Base-by-base conservation (phyloP, 768 basidiomycete genomes). In the Boletus rubroflammeus region DNA sequence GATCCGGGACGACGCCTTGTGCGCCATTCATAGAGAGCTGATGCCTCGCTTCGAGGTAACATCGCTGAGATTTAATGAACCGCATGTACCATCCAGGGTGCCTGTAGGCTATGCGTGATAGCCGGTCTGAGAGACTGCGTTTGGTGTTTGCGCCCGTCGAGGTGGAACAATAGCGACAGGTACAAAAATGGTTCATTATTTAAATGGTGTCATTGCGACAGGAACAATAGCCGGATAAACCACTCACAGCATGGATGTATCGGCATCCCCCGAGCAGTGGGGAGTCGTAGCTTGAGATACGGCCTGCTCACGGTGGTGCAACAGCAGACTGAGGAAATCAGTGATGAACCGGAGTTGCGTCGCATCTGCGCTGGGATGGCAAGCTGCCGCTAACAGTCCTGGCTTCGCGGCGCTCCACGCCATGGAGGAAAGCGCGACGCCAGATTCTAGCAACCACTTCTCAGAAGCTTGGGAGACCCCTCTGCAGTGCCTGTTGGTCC, bases 331-430 rank as follows among this genome's bases (percentile, higher is more conserved):
- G 51, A 80, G 60, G 43, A 84, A 76, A 55, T 85, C 81, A 31
- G 77, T 73, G 47, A 80, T 67, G 34, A 83, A 70, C 31, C 74
- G 70, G 23, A 88, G 68, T 63, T 86, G 85, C 0, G 81, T 69
- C 8, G 72, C 68, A 60, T 85, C 85, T 58, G 78, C 81, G 2
- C 70, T 76, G 8, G 86, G 85, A 59, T 81, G 80, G 60, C 82
- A 84, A 2, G 84, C 73, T 2, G 82, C 74, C 1, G 81, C 82
- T 28, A 85, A 73, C 23, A 88, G 69, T 1, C 82, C 83, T 5
- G 73, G 63, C 55, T 77, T 79, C 44, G 70, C 63, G 28, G 45
- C 59, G 10, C 52, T 47, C 69, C 69, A 70, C 1, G 56, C 19
- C 58, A 57, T 56, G 21, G 63, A 58, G 31, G 55, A 45, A 42